These are phyloP conservation scores for Cymodocea nodosa DNA, from an alignment of 116 monocot species.

Conservation along the genomic window DNA sequence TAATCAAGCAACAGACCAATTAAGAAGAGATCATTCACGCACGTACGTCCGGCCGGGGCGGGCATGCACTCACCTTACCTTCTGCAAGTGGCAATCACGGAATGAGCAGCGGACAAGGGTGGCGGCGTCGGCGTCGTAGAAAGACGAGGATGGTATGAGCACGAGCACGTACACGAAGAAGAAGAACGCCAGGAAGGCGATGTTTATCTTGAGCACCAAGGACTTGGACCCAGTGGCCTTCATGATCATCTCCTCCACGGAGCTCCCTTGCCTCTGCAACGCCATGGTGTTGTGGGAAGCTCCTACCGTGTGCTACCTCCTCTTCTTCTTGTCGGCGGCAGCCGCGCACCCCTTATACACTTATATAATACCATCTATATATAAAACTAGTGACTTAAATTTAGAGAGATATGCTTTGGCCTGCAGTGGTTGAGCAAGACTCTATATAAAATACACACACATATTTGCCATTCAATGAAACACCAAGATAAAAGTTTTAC, in stretches of 20 bases:
- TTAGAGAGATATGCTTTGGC: no score
- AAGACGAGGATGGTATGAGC: slow-evolving; percentile 21
- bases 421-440: no score
- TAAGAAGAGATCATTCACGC: background rate
- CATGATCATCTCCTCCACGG: slow-evolving; percentile 2
- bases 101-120: slow-evolving; percentile 15
- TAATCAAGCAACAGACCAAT: no score
- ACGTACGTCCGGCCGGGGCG: background rate
- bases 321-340: background rate
- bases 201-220: slow-evolving; percentile 36
- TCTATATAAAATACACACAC: no score
- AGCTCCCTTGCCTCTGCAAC: background rate
- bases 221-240: slow-evolving; percentile 21
- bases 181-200: slow-evolving; percentile 31
- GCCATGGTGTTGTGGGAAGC: background rate
- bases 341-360: no score
- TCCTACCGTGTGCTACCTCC: background rate
- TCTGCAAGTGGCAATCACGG: slow-evolving; percentile 31
- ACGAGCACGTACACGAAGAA: slow-evolving; percentile 24
- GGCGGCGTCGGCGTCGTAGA: slow-evolving; percentile 9
- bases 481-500: no score
- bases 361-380: no score
- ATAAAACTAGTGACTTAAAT: no score
- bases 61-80: slow-evolving; percentile 53
- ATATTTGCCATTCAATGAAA: no score